Percentiles rank a stretch among this genome's conserved stretches.
These are phyloP conservation scores for Brassica napus DNA, from an alignment of 345 rosid genomes.

Conservation along the genomic window DNA sequence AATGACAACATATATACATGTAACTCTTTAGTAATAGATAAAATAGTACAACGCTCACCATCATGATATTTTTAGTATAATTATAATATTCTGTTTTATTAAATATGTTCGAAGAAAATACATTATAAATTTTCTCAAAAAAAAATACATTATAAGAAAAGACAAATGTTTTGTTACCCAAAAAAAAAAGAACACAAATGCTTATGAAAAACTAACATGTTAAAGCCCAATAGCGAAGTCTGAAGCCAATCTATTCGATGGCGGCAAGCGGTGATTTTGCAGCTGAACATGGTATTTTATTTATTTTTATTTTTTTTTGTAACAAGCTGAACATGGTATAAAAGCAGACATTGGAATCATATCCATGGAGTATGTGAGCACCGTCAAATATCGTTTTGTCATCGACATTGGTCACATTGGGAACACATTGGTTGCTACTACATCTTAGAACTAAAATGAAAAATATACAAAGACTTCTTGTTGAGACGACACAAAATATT, in stretches of 20 bases:
- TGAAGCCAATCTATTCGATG: neutral
- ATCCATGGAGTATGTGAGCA: neutral
- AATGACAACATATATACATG: neutral
- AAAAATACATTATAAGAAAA: neutral
- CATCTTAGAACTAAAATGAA: constrained; percentile 7
- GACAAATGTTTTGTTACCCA: neutral
- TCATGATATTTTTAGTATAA: neutral
- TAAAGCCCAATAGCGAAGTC: neutral
- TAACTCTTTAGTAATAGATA: neutral
- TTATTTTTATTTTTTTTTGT: too few species aligned
- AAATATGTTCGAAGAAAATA: neutral
- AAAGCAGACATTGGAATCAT: neutral
- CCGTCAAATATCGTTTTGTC: neutral
- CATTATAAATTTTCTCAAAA: too few species aligned
- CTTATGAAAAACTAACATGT: neutral
- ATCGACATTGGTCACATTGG: constrained; percentile 42
- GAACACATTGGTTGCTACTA: constrained; percentile 35
- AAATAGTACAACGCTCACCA: constrained; percentile 19
- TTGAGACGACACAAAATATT: neutral
- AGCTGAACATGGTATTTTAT: neutral
- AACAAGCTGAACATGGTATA: neutral
- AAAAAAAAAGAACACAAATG: neutral
- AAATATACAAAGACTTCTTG: neutral
- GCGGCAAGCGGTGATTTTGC: neutral
- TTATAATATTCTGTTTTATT: neutral